Base-by-base conservation (phyloP, 208 protist genomes). In the Acanthamoeba quina region DNA sequence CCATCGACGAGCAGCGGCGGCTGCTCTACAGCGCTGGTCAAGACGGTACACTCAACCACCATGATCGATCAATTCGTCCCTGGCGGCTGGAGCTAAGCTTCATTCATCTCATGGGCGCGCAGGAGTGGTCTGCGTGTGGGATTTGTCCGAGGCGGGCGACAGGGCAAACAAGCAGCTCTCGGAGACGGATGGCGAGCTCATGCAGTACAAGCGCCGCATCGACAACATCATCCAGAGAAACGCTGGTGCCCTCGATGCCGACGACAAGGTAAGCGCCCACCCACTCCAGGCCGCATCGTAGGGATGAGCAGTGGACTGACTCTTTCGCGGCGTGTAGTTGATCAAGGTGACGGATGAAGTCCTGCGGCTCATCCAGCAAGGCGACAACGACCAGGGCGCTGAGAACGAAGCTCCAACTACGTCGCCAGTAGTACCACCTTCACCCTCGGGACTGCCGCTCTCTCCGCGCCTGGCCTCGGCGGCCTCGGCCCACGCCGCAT, bases 21-120 rank as follows among this genome's bases (percentile, higher is more conserved):
- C 44, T 80, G 37, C 80, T 89, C 29, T 89, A 68, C 52, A 89
- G 80, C 56, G 80, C 80, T 21, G 47, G 31, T 13, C 80, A 89
- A 37, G 80, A 89, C 10, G 80, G 80, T 89, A 89, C 17, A 54
- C 17, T 10, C 6, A 5, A 47, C 41, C 41, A 3, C 41, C 26
- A 5, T 6, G 13, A 19, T 6, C 15, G 41, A 31, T 29, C 3
- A 21, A 21, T 74, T 29, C 5, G 21, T 74, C 3, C 3, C 41
- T 47, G 41, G 41, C 29, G n/a, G n/a, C 31, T 70, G 64, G 9
- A 0, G 64, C 29, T 11, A 6, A 10, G 26, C 1, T 29, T 37
- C 64, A n/a, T 10, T 72, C 1, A 29, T 72, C 44, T 44, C 24
- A 54, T n/a, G n/a, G 19, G 34, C 10, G 21, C 24, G 6, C 72